phyloP scores from a whole-genome alignment of 140 eudicot genomes.

The Erigeron philadelphicus region DNA sequence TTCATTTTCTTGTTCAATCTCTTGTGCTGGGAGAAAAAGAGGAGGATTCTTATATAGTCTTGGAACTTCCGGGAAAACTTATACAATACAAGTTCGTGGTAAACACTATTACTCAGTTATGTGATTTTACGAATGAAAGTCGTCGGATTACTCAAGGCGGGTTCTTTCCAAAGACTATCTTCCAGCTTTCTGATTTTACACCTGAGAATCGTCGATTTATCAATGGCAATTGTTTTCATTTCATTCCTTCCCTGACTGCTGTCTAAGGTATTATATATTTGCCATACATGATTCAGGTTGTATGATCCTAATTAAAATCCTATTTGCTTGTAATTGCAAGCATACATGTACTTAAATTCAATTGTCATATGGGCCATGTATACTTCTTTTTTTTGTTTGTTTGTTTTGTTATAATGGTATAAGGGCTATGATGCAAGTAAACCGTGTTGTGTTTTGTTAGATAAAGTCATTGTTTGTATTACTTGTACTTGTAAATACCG shows the following conservation, averaged over 20 bases:
- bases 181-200: slow-evolving; percentile 34
- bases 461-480: too few relatives aligned
- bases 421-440: too few relatives aligned
- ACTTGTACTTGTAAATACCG: too few relatives aligned
- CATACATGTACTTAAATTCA: too few relatives aligned
- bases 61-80: slow-evolving; percentile 39
- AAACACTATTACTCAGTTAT: slow-evolving; percentile 21
- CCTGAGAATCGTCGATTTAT: slow-evolving; percentile 36
- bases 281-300: neutral
- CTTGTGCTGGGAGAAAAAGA: slow-evolving; percentile 30
- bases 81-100: slow-evolving; percentile 25
- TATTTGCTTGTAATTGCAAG: too few relatives aligned
- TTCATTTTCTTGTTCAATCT: slow-evolving; percentile 31
- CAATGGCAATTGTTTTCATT: slow-evolving; percentile 33
- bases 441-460: too few relatives aligned
- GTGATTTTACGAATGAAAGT: slow-evolving; percentile 30
- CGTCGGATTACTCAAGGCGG: slow-evolving; percentile 29
- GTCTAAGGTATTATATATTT: slow-evolving; percentile 21
- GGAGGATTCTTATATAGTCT: slow-evolving; percentile 33
- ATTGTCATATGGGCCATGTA: too few relatives aligned
- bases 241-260: slow-evolving; percentile 31
- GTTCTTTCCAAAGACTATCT: slow-evolving; percentile 37
- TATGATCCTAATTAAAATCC: too few relatives aligned
- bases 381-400: too few relatives aligned
- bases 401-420: too few relatives aligned